These are phyloP conservation scores for Arthrobotrys entomopaga DNA, from an alignment of 2,329 filamentous ascomycete genomes.

Conservation along the genomic window DNA sequence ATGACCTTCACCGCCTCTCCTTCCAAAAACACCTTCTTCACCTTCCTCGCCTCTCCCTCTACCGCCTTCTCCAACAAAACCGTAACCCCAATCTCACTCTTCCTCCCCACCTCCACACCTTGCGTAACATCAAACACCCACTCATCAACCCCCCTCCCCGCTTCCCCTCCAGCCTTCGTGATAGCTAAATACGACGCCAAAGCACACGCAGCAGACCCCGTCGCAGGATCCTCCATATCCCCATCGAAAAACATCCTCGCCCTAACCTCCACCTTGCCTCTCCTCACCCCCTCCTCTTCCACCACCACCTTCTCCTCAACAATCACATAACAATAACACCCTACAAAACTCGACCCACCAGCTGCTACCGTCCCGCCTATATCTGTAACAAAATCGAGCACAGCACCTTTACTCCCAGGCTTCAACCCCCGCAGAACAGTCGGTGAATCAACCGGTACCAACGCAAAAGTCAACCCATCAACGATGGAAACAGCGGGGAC, in stretches of 20 bases:
- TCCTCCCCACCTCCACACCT: slow-evolving; percentile 74
- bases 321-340: slow-evolving; percentile 71
- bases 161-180: slow-evolving; percentile 59
- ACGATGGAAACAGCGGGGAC: slow-evolving; percentile 72
- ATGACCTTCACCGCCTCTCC: slow-evolving; percentile 56
- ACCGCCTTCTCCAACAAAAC: slow-evolving; percentile 58
- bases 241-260: slow-evolving; percentile 70
- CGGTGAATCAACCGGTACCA: slow-evolving; percentile 71
- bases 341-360: slow-evolving; percentile 63
- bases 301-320: slow-evolving; percentile 57
- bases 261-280: slow-evolving; percentile 63
- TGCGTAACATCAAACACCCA: slow-evolving; percentile 69
- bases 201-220: slow-evolving; percentile 72
- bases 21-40: slow-evolving; percentile 54
- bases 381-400: slow-evolving; percentile 34
- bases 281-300: slow-evolving; percentile 55
- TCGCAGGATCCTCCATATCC: slow-evolving; percentile 70
- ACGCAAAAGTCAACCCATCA: slow-evolving; percentile 78
- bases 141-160: slow-evolving; percentile 58
- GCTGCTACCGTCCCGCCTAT: slow-evolving; percentile 8
- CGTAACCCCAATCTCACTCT: slow-evolving; percentile 67
- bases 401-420: slow-evolving; percentile 17
- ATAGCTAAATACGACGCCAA: slow-evolving; percentile 69
- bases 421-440: slow-evolving; percentile 67
- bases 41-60: slow-evolving; percentile 15